Percentiles rank a stretch among this genome's conserved stretches.
Evolutionary conservation across 164 flowering plant species (phyloP).

Genomic region (Sextonia rubra): DNA sequence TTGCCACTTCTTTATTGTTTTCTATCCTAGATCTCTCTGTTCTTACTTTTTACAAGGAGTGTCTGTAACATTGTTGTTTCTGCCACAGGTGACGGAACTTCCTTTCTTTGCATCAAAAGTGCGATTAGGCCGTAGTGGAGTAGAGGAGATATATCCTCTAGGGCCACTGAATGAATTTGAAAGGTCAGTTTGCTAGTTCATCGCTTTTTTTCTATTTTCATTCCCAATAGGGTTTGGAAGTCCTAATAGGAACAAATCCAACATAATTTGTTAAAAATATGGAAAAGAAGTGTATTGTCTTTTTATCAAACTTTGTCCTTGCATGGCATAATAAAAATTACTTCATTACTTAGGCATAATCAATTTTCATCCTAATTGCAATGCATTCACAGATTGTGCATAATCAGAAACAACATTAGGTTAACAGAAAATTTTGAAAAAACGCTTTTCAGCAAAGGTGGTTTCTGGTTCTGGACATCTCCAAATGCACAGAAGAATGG

Average conservation of each 20-base stretch:
- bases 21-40: background rate
- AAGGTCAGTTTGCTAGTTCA: conserved; percentile 41
- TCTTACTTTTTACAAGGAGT: background rate
- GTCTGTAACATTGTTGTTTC: background rate
- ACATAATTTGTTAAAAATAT: background rate
- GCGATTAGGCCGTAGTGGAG: conserved; percentile 75
- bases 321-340: no score
- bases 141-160: conserved; percentile 75
- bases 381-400: no score
- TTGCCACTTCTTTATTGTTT: background rate
- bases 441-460: background rate
- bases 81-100: conserved; percentile 78
- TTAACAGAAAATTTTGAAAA: no score
- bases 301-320: no score
- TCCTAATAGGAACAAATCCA: background rate
- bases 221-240: background rate
- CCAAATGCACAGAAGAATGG: background rate
- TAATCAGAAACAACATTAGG: no score
- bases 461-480: background rate
- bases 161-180: conserved; percentile 87
- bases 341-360: no score
- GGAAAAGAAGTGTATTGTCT: background rate
- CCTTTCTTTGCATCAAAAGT: conserved; percentile 92
- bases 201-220: background rate
- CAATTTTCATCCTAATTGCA: no score